Evolutionary conservation across 2,329 filamentous ascomycete genomes (phyloP).

Genomic region (Blastomyces percursus): DNA sequence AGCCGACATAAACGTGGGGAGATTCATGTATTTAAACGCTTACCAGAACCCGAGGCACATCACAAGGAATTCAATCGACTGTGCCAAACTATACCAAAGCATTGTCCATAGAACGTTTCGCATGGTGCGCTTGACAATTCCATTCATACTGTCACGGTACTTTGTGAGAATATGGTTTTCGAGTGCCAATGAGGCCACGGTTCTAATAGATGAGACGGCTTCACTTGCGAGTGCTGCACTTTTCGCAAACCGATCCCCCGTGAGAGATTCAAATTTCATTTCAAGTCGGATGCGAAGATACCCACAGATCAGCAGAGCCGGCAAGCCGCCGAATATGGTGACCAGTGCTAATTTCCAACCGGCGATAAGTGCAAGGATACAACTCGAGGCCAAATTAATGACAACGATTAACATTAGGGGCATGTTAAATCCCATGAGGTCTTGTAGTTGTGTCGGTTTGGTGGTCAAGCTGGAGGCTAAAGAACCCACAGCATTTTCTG

Average conservation of each 20-base stretch:
- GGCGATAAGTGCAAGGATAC: slow-evolving; percentile 53
- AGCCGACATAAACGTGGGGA: slow-evolving; percentile 28
- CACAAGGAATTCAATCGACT: slow-evolving; percentile 17
- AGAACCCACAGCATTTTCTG: slow-evolving; percentile 32
- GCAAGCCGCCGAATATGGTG: slow-evolving; percentile 36
- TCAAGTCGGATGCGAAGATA: slow-evolving; percentile 40
- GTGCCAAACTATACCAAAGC: slow-evolving; percentile 23
- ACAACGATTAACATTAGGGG: slow-evolving; percentile 66
- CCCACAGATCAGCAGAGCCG: slow-evolving; percentile 22
- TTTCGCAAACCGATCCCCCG: slow-evolving; percentile 34
- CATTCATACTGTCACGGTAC: slow-evolving; percentile 25
- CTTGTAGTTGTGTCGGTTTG: slow-evolving; percentile 50
- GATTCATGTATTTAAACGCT: slow-evolving; percentile 30
- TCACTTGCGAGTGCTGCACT: slow-evolving; percentile 43
- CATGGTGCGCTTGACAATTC: slow-evolving; percentile 18
- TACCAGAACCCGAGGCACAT: slow-evolving; percentile 6
- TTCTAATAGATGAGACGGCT: slow-evolving; percentile 41
- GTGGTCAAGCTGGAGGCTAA: slow-evolving; percentile 70
- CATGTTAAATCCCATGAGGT: slow-evolving; percentile 63
- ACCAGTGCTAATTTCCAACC: slow-evolving; percentile 75
- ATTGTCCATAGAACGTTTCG: slow-evolving; percentile 19
- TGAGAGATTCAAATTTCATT: slow-evolving; percentile 37
- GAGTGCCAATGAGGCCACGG: slow-evolving; percentile 40
- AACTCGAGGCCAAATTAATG: slow-evolving; percentile 62
- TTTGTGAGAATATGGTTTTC: slow-evolving; percentile 32